Percentiles rank a stretch among this genome's conserved stretches.
phyloP scores from a whole-genome alignment of 495 filamentous ascomycete genomes.

The Amniculicola lignicola region DNA sequence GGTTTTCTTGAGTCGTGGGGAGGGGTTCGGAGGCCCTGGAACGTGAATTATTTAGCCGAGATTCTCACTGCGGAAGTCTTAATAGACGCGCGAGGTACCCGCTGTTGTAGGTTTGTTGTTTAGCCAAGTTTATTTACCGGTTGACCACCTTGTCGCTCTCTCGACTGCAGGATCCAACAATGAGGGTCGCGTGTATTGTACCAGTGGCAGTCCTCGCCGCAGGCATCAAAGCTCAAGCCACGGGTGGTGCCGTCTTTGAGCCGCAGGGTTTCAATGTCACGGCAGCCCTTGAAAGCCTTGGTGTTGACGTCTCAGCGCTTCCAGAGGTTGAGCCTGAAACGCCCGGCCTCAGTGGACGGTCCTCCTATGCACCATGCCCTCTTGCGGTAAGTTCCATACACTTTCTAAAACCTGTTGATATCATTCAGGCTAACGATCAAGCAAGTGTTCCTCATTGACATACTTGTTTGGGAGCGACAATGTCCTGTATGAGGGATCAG shows the following conservation, averaged over 20 bases:
- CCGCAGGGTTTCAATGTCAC: constrained; percentile 1
- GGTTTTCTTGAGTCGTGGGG: too few species aligned
- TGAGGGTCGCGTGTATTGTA: neutral
- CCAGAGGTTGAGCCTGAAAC: neutral
- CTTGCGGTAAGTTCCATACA: neutral
- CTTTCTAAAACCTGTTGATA: neutral
- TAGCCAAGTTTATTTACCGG: neutral
- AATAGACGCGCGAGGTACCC: neutral
- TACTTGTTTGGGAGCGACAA: neutral
- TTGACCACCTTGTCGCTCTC: neutral
- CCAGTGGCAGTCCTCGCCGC: neutral
- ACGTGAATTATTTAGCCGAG: too few species aligned
- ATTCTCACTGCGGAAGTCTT: too few species aligned
- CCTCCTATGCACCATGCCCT: neutral
- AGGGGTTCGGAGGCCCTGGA: too few species aligned
- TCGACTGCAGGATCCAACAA: neutral
- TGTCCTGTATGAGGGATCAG: neutral
- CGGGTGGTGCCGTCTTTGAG: neutral
- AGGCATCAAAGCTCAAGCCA: neutral
- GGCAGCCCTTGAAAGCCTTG: neutral
- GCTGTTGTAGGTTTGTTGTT: neutral
- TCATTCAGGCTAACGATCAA: neutral
- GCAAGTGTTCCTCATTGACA: neutral
- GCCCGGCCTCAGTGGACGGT: neutral
- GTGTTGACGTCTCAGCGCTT: neutral